Evolutionary conservation across 2,329 filamentous ascomycete species (phyloP).

Genomic region (Aspergillus bombycis): DNA sequence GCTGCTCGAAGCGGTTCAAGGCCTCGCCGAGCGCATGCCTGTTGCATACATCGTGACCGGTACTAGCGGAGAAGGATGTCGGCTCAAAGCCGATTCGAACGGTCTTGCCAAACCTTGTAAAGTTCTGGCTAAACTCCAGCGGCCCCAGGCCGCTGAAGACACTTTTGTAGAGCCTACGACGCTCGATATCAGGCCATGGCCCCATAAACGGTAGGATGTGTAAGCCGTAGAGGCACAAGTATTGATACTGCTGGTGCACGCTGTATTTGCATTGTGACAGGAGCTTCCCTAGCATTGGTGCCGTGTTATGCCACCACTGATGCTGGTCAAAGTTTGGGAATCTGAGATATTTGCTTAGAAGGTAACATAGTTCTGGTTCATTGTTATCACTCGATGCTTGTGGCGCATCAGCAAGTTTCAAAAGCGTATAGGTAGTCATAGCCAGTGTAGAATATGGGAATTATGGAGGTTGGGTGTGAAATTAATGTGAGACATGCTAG

Average conservation of each 20-base stretch:
- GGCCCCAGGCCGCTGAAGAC: neutral
- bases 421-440: neutral
- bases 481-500: accelerated
- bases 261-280: conserved; percentile 12
- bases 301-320: conserved; percentile 13
- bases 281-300: conserved; percentile 14
- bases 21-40: conserved; percentile 2
- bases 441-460: neutral
- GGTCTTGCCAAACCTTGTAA: conserved; percentile 2
- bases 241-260: conserved; percentile 16
- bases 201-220: conserved; percentile 15
- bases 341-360: neutral
- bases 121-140: conserved; percentile 15
- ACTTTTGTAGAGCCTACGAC: neutral
- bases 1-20: neutral
- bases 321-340: conserved; percentile 16
- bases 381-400: too few species aligned
- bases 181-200: neutral
- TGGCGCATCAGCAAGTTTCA: too few species aligned
- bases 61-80: conserved; percentile 8
- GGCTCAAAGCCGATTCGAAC: conserved; percentile 14
- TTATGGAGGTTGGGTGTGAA: neutral
- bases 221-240: conserved; percentile 13
- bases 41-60: conserved; percentile 8
- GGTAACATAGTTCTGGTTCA: neutral